Percentiles rank a stretch among this genome's conserved stretches.
Evolutionary conservation across 257 asterid species (phyloP).

Genomic region (Solanum arcanum): DNA sequence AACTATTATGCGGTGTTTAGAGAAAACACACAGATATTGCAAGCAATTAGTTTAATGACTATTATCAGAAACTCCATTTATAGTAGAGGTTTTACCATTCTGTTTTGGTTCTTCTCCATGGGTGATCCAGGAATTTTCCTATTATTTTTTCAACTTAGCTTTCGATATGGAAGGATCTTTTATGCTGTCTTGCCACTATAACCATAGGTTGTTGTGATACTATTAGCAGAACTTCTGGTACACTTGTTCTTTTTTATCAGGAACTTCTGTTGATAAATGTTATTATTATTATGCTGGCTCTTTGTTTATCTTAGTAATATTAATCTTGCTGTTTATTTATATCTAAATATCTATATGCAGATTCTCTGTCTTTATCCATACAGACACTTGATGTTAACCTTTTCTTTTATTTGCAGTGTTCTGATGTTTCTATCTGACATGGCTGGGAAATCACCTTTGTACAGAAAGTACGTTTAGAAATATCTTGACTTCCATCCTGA

Average conservation of each 20-base stretch:
- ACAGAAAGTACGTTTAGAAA: slow-evolving; percentile 64
- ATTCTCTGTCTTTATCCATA: not conserved
- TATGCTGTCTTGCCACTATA: not conserved
- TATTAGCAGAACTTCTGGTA: not conserved
- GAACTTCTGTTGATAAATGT: not conserved
- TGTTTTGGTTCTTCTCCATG: not conserved
- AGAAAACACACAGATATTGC: not conserved
- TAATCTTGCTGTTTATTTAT: not conserved
- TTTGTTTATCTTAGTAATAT: not conserved
- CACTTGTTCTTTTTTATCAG: not conserved
- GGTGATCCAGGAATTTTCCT: not conserved
- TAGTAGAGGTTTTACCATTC: not conserved
- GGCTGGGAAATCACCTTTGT: slow-evolving; percentile 87
- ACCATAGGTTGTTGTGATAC: not conserved
- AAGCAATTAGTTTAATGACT: not conserved
- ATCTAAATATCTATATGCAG: not conserved
- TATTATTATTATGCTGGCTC: not conserved
- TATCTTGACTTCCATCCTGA: not conserved
- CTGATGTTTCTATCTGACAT: slow-evolving; percentile 81
- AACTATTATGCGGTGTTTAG: not conserved
- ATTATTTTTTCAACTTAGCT: not conserved
- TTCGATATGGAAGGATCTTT: not conserved
- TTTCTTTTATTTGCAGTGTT: slow-evolving; percentile 53
- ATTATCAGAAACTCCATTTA: not conserved
- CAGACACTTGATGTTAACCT: not conserved